Conservation (phyloP, 176 grass and related monocot species). For the Sorghum bicolor region DNA sequence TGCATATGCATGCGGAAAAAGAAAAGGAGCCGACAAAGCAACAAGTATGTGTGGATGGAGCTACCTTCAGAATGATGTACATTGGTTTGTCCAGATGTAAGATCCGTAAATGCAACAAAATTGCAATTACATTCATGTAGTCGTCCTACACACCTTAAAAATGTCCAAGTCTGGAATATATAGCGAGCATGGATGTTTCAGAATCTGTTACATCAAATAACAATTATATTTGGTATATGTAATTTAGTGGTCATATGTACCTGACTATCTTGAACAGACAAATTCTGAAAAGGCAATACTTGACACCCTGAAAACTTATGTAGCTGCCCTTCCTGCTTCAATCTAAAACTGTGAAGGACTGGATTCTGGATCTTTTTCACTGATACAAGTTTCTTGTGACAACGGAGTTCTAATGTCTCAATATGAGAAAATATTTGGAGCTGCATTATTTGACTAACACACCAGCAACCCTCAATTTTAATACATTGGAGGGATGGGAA, state of each 20-base stretch:
- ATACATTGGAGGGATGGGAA: constrained; percentile 25
- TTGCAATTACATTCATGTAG: neutral
- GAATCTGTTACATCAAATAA: neutral
- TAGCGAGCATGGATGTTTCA: neutral
- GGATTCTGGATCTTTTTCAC: neutral
- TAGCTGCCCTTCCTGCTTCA: constrained; percentile 3
- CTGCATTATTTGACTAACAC: constrained; percentile 11
- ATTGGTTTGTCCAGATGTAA: neutral
- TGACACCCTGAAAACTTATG: neutral
- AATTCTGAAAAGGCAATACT: neutral
- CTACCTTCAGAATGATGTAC: constrained; percentile 7
- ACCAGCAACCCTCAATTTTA: constrained; percentile 22
- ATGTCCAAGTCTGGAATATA: constrained; percentile 24
- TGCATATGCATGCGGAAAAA: neutral
- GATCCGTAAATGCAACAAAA: neutral
- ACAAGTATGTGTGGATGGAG: neutral
- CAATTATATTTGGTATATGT: neutral
- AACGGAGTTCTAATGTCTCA: constrained; percentile 4
- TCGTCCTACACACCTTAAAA: neutral
- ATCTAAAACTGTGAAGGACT: neutral
- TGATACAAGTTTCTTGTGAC: constrained; percentile 17
- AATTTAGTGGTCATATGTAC: constrained; percentile 5
- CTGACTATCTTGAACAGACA: constrained; percentile 14
- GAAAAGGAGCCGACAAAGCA: neutral
- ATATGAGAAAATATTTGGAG: constrained; percentile 19